Evolutionary conservation across 2,329 filamentous ascomycete genomes (phyloP), one percentile per base, ranked within the genome.

Genomic region (Stachybotrys elegans): DNA sequence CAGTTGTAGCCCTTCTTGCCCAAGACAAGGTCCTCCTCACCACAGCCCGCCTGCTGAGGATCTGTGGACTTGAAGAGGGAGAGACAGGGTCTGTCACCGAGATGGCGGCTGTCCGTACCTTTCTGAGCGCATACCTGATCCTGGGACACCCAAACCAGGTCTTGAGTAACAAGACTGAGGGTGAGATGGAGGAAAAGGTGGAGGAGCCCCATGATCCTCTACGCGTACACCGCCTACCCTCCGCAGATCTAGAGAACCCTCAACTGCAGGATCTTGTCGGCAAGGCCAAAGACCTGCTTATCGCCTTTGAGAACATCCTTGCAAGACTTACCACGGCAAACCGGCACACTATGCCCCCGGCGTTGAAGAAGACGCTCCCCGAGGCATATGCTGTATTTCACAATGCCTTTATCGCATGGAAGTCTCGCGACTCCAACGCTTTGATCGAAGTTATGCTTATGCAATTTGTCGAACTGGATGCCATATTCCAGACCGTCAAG

Each of bases 361-460:
- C 75, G 3, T 72, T 86, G 32, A 70, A 77, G 22, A 76, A 81
- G 43, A 74, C 76, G 2, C 70, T 93, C 16, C 77, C 83, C 0
- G 78, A 88, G 53, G 74, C 80, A 1, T 88, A 91, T 57, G 79
- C 84, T 23, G 78, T 83, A 0, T 93, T 89, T 53, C 80, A 84
- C 54, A 84, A 86, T 43, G 86, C 86, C 1, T 91, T 93, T 57
- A 86, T 88, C 48, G 82, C 86, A 4, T 93, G 88, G 88, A 89
- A 91, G 63, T 83, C 87, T 2, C 79, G 86, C 42, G 88, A 92
- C 59, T 88, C 86, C 0, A 83, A 83, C 43, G 83, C 86, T 0
- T 70, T 93, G 5, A 81, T 92, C 42, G 85, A 91, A 55, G 84
- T 88, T 44, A 91, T 93, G 87, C 75, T 92, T n/a, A 77, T 88